Evolutionary conservation across 1,139 yeast species (phyloP).

Genomic region (Geotrichum phurueaensis): DNA sequence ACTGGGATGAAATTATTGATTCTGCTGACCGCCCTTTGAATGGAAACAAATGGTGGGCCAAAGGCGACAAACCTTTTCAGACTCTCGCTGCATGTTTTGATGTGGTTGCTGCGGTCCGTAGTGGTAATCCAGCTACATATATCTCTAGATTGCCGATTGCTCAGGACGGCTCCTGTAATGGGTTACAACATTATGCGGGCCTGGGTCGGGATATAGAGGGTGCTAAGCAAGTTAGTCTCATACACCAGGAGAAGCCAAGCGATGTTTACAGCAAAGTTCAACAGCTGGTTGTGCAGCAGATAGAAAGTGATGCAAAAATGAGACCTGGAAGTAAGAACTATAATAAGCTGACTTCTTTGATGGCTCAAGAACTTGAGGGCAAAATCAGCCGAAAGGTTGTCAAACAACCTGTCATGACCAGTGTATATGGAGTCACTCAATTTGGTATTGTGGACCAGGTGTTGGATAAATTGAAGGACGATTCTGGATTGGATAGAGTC

Average conservation of each 20-base stretch:
- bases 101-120: conserved; percentile 31
- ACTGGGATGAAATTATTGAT: conserved; percentile 44
- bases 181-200: conserved; percentile 72
- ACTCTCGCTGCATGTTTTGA: conserved; percentile 59
- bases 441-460: conserved; percentile 83
- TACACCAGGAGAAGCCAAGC: conserved; percentile 45
- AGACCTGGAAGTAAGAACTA: neutral
- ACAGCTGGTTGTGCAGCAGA: conserved; percentile 44
- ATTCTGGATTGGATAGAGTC: conserved; percentile 1
- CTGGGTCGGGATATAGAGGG: conserved; percentile 66
- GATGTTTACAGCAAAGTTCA: conserved; percentile 62
- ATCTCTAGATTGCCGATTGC: conserved; percentile 58
- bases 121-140: conserved; percentile 26
- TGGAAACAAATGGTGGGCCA: conserved; percentile 49
- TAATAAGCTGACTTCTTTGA: conserved; percentile 8
- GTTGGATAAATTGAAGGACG: conserved; percentile 32
- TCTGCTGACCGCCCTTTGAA: conserved; percentile 48
- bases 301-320: conserved; percentile 42
- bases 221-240: conserved; percentile 58
- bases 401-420: conserved; percentile 94
- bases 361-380: conserved; percentile 49
- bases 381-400: conserved; percentile 74
- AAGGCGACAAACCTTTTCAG: conserved; percentile 68
- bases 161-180: conserved; percentile 74
- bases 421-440: conserved; percentile 89